These are phyloP conservation scores for Agroathelia rolfsii DNA, from an alignment of 1,284 basidiomycete genomes.

Conservation along the genomic window DNA sequence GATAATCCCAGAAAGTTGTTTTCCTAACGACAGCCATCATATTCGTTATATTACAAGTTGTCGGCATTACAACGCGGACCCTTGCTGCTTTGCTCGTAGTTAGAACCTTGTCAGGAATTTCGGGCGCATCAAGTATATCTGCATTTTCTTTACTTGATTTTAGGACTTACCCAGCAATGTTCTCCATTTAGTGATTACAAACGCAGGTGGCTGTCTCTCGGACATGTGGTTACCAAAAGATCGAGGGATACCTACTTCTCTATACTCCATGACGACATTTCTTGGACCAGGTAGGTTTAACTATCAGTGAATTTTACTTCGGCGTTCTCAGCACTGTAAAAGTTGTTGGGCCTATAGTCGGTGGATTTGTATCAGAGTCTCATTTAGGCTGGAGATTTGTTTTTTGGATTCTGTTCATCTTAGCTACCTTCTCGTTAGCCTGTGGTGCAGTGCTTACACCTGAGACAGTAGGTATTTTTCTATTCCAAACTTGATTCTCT, in stretches of 20 bases:
- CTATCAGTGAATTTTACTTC: constrained; percentile 3
- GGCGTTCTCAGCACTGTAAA: constrained; percentile 8
- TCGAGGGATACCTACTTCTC: constrained; percentile 46
- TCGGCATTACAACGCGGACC: constrained; percentile 51
- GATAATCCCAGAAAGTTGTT: constrained; percentile 30
- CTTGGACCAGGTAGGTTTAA: constrained; percentile 50
- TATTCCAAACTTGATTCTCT: constrained; percentile 4
- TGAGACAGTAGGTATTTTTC: constrained; percentile 36
- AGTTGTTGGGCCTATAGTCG: constrained; percentile 56
- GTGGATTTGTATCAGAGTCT: constrained; percentile 47
- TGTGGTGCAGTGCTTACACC: constrained; percentile 36
- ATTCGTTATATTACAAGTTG: constrained; percentile 56
- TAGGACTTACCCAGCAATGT: constrained; percentile 10
- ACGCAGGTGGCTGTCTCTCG: constrained; percentile 49
- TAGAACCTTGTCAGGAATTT: constrained; percentile 49
- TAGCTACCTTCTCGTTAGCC: constrained; percentile 38
- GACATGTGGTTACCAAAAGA: constrained; percentile 53
- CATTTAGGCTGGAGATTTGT: constrained; percentile 56
- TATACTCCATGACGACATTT: constrained; percentile 63
- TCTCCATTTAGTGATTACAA: constrained; percentile 39
- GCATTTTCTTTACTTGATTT: constrained; percentile 4
- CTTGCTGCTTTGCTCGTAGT: constrained; percentile 49
- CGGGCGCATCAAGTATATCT: constrained; percentile 45
- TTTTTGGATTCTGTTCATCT: constrained; percentile 63
- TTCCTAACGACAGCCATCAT: constrained; percentile 46